Evolutionary conservation across 1,284 basidiomycete species (phyloP), one percentile per base, ranked within the genome.

Genomic region (Ganoderma lucidum): DNA sequence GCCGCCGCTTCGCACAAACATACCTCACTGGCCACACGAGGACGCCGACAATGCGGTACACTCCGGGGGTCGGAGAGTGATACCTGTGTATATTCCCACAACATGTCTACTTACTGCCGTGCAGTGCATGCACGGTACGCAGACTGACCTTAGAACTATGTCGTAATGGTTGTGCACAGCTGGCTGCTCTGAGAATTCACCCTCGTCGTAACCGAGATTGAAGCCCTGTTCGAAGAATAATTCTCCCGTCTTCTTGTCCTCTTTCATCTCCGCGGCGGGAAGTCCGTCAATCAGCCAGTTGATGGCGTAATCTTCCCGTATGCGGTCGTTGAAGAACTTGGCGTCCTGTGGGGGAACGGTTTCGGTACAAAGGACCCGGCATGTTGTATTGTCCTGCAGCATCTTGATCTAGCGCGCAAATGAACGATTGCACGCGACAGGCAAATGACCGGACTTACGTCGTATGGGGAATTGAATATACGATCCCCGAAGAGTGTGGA

Each of bases 281-380:
- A 99, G 87, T 3, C 97, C 97, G 77, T 99, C 97, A 59, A 99
- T 86, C 66, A 99, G 90, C 92, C 96, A 97, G 78, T 98, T 98
- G 71, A 98, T 83, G 0, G 96, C 95, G 78, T 98, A 99, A 78
- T 96, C 94, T 79, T 98, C 96, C 60, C 87, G 86, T 78, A 99
- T 97, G 63, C 96, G 91, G 69, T 93, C 91, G 76, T 98, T 98
- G 79, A 99, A 92, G 80, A 98, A 98, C 71, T 88, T 90, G 23
- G 93, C 92, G 73, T 97, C 93, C 69, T 93, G 88, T 23, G 84
- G 83, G 0, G 90, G 86, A 15, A 98, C 86, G 35, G 84, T 82
- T 23, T 79, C 71, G 35, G 82, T 84, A 80, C 97, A 99, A 3
- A 99, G 86, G 14, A 87, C 87, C 74, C 88, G 86, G 79, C 97